Percentiles rank a stretch among this genome's conserved stretches.
Conservation (phyloP, 192 early-diverging fungal species). For the Coemansia sp. region DNA sequence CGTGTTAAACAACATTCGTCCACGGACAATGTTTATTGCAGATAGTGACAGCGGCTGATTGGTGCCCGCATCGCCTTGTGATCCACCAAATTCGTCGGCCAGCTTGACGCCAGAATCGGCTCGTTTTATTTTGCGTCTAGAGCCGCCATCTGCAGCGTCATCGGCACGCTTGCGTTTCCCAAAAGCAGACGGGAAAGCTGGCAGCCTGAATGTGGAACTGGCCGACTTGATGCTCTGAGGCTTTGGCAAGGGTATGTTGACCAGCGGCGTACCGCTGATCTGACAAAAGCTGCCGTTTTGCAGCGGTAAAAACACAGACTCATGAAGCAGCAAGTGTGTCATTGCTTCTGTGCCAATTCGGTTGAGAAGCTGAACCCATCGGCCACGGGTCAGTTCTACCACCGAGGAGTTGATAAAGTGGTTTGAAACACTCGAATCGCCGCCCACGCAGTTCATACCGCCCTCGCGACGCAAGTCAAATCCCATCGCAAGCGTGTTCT, state of each 20-base stretch:
- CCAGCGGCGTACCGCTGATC: conserved; percentile 36
- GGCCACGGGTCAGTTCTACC: conserved; percentile 26
- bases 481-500: conserved; percentile 40
- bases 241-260: conserved; percentile 7
- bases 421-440: conserved; percentile 22
- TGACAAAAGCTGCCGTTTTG: conserved; percentile 31
- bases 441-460: conserved; percentile 28
- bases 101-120: not conserved
- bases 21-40: conserved; percentile 12
- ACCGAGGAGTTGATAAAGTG: conserved; percentile 41
- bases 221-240: conserved; percentile 10
- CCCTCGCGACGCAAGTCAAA: conserved; percentile 21
- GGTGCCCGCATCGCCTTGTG: not conserved
- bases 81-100: not conserved
- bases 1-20: conserved; percentile 29
- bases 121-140: not conserved
- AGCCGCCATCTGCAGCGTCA: not conserved
- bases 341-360: conserved; percentile 35
- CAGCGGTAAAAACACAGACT: conserved; percentile 40
- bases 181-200: not conserved
- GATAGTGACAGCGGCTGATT: conserved; percentile 8
- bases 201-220: conserved; percentile 1
- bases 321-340: conserved; percentile 23
- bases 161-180: conserved; percentile 18
- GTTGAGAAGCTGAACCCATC: conserved; percentile 32